Evolutionary conservation across 495 filamentous ascomycete species (phyloP), one percentile per base, ranked within the genome.

Genomic region (Penicillium paxilli): DNA sequence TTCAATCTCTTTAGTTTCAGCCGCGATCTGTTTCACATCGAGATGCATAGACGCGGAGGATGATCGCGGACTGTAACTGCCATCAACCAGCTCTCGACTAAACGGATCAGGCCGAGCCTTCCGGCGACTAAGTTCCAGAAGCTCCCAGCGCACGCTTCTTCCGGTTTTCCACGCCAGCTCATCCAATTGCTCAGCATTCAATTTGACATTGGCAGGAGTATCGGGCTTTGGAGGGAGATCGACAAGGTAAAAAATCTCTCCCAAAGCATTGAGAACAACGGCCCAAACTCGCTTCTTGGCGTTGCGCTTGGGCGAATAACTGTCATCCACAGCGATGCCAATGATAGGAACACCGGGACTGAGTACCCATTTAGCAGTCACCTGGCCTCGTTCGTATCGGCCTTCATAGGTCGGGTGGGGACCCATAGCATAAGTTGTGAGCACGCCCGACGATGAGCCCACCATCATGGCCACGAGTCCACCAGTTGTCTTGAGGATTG

Each of bases 261-360:
- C 94, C 12, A 98, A 72, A 8, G 94, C 94, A 64, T 98, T 98
- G 33, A 98, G 73, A 24, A 82, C 88, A 26, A 90, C 86, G 16
- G 91, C 90, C 91, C 92, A 98, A 4, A 90, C 82, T 23, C 91
- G 86, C 19, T 82, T 79, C 40, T 85, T 77, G 9, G 80, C 73
- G 58, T 87, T 81, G 22, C 92, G 84, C 56, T 82, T 82, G 16
- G 78, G 59, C 21, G 83, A 89, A 65, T 88, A 92, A 25, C 81
- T 82, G 23, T 96, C 89, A 60, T 98, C 95, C 4, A 96, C 87
- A 28, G 84, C 83, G 54, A 98, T 86, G 12, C 83, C 82, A 30
- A 97, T 83, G 40, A 98, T 92, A 5, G 94, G 94, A 5, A 98
- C 90, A 37, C 94, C 94, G 2, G 94, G 95, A 57, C 90, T 89